These are phyloP conservation scores for Backusella psychrophila DNA, from an alignment of 192 early-diverging fungal genomes.

Conservation along the genomic window DNA sequence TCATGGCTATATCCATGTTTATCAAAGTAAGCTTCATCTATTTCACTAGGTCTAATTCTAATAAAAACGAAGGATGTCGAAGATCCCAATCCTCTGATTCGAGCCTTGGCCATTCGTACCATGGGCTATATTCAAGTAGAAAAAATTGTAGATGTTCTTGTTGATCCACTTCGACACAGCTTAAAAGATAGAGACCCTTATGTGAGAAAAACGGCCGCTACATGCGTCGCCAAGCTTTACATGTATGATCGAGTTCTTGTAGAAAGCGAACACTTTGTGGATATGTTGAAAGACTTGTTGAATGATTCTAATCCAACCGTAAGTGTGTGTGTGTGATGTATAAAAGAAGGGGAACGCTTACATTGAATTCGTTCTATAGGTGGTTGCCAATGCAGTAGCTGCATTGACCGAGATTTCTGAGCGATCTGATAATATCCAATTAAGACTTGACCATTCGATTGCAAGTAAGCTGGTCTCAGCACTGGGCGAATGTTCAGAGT, in stretches of 20 bases:
- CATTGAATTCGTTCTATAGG: conserved; percentile 52
- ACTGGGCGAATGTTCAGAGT: conserved; percentile 95
- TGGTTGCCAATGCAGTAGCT: conserved; percentile 94
- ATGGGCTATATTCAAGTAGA: conserved; percentile 98
- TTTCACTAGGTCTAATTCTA: too few species aligned
- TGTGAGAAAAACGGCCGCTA: conserved; percentile 94
- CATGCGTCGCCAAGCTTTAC: conserved; percentile 92
- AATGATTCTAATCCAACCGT: conserved; percentile 90
- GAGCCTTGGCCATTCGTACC: conserved; percentile 94
- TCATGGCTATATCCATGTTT: conserved; percentile 87
- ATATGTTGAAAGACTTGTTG: conserved; percentile 82
- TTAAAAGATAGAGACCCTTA: conserved; percentile 92
- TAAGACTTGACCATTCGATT: conserved; percentile 80
- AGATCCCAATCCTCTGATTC: conserved; percentile 91
- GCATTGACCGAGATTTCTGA: conserved; percentile 94
- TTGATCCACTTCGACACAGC: conserved; percentile 81
- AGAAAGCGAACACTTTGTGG: conserved; percentile 86
- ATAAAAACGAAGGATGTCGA: conserved; percentile 67
- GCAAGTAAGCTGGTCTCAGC: conserved; percentile 92
- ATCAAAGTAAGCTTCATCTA: conserved; percentile 58
- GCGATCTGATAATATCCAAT: conserved; percentile 79
- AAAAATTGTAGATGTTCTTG: conserved; percentile 80
- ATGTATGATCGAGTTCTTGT: conserved; percentile 85
- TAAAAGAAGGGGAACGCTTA: background rate
- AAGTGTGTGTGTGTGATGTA: conserved; percentile 2